phyloP scores from a whole-genome alignment of 805 yeast genomes.

The Priceomyces medius region DNA sequence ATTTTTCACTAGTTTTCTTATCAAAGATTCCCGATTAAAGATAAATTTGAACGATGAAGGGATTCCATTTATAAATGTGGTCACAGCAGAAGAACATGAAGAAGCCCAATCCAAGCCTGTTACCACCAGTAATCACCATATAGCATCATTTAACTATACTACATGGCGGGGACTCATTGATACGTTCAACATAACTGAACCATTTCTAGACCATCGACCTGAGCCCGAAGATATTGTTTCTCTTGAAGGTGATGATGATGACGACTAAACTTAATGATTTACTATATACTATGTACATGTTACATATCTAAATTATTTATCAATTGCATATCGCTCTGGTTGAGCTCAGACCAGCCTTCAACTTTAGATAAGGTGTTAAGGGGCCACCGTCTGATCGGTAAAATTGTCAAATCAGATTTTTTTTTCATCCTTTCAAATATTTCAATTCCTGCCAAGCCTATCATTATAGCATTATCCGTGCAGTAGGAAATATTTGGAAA shows the following conservation, averaged over 20 bases:
- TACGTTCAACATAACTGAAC: slow-evolving; percentile 52
- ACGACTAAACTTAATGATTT: not conserved
- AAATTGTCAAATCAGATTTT: slow-evolving; percentile 51
- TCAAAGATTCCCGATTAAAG: slow-evolving; percentile 65
- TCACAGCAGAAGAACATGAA: slow-evolving; percentile 19
- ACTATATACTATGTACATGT: not conserved
- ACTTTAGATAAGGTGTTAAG: slow-evolving; percentile 48
- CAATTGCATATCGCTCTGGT: slow-evolving; percentile 14
- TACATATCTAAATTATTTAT: slow-evolving; percentile 4
- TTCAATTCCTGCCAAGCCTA: slow-evolving; percentile 96
- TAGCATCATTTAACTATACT: slow-evolving; percentile 65
- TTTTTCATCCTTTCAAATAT: slow-evolving; percentile 55
- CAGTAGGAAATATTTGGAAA: slow-evolving; percentile 75
- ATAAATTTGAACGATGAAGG: slow-evolving; percentile 50
- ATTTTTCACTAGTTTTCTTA: slow-evolving; percentile 77
- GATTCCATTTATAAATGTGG: slow-evolving; percentile 44
- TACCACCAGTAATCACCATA: slow-evolving; percentile 54
- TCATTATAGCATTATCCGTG: slow-evolving; percentile 96
- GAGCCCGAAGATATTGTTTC: slow-evolving; percentile 26
- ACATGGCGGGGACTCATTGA: slow-evolving; percentile 64
- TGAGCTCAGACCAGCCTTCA: slow-evolving; percentile 50
- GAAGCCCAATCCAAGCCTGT: slow-evolving; percentile 19
- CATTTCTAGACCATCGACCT: slow-evolving; percentile 49
- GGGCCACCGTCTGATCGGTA: slow-evolving; percentile 87
- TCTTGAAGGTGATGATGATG: slow-evolving; percentile 8